Percentiles rank a stretch among this genome's conserved stretches.
Evolutionary conservation across 225 moss, liverwort and hornwort species (phyloP).

Genomic region (Pseudoscleropodium purum): DNA sequence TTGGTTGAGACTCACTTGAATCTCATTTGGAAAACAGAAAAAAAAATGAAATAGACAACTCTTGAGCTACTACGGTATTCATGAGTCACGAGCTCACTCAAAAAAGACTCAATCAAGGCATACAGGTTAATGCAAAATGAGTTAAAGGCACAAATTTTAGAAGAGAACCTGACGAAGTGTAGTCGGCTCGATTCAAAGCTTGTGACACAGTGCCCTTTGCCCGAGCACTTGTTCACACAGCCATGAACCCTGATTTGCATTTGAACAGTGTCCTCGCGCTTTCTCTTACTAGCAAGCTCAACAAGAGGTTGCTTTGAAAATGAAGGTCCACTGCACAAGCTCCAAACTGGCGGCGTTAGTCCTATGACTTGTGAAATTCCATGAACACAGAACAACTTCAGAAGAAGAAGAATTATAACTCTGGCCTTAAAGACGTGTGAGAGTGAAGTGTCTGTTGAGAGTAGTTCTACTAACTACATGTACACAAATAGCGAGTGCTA

Average conservation of each 20-base stretch:
- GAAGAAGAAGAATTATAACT: not conserved
- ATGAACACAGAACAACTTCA: not conserved
- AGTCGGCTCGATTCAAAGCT: constrained; percentile 68
- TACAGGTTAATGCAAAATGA: not conserved
- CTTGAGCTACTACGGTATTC: not conserved
- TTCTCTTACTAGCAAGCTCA: not conserved
- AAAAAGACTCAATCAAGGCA: not conserved
- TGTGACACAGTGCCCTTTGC: constrained; percentile 60
- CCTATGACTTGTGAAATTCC: not conserved
- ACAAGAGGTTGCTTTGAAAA: not conserved
- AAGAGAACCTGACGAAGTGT: constrained; percentile 59
- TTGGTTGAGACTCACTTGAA: not conserved
- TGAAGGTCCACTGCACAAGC: not conserved
- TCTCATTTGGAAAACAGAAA: not conserved
- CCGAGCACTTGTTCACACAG: constrained; percentile 64
- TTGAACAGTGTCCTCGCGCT: not conserved
- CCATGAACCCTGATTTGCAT: constrained; percentile 63
- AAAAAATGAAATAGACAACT: not conserved
- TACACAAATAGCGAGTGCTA: not conserved
- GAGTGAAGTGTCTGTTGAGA: not conserved
- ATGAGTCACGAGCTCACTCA: not conserved
- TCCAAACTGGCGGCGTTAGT: not conserved
- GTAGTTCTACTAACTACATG: not conserved
- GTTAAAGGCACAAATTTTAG: not conserved
- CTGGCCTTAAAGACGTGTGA: not conserved